Percentiles rank a stretch among this genome's conserved stretches.
phyloP scores from a whole-genome alignment of 2,329 filamentous ascomycete genomes.

The Microcyclospora pomicola region DNA sequence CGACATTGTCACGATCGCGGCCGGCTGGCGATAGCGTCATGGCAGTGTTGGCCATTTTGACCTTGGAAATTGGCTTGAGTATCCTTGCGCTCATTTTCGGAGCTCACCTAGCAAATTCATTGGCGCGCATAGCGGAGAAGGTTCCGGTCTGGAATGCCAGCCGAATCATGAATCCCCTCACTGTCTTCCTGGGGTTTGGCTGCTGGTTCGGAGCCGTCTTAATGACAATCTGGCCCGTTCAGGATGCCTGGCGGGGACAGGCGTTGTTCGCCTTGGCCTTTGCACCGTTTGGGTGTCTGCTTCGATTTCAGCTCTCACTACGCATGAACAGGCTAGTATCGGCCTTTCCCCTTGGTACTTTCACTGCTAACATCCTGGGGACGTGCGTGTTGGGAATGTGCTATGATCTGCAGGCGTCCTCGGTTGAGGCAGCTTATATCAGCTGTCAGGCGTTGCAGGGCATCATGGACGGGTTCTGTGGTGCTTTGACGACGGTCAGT shows the following conservation, averaged over 20 bases:
- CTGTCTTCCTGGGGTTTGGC: slow-evolving; percentile 52
- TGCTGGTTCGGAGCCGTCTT: slow-evolving; percentile 64
- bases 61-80: slow-evolving; percentile 54
- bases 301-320: slow-evolving; percentile 57
- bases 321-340: slow-evolving; percentile 49
- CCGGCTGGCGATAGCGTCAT: slow-evolving; percentile 67
- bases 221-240: slow-evolving; percentile 53
- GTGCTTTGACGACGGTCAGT: slow-evolving; percentile 28
- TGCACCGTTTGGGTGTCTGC: slow-evolving; percentile 60
- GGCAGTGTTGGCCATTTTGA: slow-evolving; percentile 56
- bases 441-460: slow-evolving; percentile 29
- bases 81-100: slow-evolving; percentile 56
- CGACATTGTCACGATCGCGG: slow-evolving; percentile 29
- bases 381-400: slow-evolving; percentile 57
- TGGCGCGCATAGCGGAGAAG: slow-evolving; percentile 44
- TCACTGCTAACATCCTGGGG: slow-evolving; percentile 61
- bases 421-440: slow-evolving; percentile 18
- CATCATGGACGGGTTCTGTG: slow-evolving; percentile 29
- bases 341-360: slow-evolving; percentile 69
- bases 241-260: slow-evolving; percentile 55
- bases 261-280: slow-evolving; percentile 64
- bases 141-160: slow-evolving; percentile 44
- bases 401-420: slow-evolving; percentile 57
- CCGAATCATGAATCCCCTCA: slow-evolving; percentile 45
- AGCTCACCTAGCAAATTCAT: slow-evolving; percentile 54